Evolutionary conservation across 441 rosid species (phyloP).

Genomic region (Populus hybrid): DNA sequence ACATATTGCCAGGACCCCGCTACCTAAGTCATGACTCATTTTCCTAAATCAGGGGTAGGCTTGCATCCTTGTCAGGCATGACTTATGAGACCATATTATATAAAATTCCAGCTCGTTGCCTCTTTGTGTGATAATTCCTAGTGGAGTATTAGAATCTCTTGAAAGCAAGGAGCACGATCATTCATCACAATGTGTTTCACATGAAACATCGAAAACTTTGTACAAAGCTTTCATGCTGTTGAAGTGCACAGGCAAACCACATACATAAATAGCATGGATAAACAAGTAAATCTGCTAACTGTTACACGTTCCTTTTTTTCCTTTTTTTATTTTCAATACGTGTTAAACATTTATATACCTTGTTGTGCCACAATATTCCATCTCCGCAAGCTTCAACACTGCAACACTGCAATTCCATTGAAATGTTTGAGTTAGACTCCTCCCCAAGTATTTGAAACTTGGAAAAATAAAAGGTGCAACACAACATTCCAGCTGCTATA

Average conservation of each 20-base stretch:
- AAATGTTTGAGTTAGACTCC: not conserved
- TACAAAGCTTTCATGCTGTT: not conserved
- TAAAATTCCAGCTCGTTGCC: not conserved
- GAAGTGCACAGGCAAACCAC: not conserved
- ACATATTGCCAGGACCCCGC: not conserved
- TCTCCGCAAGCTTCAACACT: conserved; percentile 70
- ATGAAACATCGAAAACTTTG: not conserved
- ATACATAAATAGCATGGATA: not conserved
- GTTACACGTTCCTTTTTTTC: not conserved
- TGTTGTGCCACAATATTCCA: conserved; percentile 94
- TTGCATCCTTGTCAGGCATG: not conserved
- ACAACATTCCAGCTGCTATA: not conserved
- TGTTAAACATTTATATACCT: conserved; percentile 47
- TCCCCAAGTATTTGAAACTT: not conserved
- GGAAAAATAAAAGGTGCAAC: not conserved
- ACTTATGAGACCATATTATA: not conserved
- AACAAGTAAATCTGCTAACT: not conserved
- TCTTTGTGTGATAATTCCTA: not conserved
- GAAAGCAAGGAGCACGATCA: not conserved
- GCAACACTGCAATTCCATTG: conserved; percentile 61
- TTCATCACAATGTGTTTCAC: not conserved
- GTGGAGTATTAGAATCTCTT: not conserved
- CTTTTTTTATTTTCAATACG: not conserved
- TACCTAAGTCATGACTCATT: not conserved
- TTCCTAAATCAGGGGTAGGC: not conserved